Base-by-base conservation (phyloP, 164 flowering plant genomes). In the Vitis amurensis region DNA sequence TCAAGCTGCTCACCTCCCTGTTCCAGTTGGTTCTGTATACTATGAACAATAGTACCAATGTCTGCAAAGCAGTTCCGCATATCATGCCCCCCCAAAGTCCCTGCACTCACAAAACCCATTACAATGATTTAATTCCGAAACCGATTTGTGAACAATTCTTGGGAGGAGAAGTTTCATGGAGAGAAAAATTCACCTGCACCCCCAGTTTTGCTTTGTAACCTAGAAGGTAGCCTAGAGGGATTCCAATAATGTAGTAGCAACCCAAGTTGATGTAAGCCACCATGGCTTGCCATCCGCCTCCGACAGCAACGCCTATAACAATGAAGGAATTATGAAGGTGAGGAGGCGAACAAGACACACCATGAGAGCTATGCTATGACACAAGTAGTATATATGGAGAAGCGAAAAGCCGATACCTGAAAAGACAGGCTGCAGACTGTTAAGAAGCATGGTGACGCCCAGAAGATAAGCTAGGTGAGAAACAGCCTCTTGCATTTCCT, bases 271-370 rank as follows among this genome's bases (percentile, higher is more conserved):
- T 84, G 52, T 80, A 86, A 55, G 89, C 89, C 49, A 88, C 88
- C 44, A 81, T 50, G 7, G 82, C 84, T 79, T 86, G 91, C 91
- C 89, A 88, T 50, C 89, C 89, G 1, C 82, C 89, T 59, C 91
- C 91, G 51, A 88, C 60, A 9, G 91, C 91, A 69, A 88, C 88
- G 53, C 91, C 91, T 87, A 65, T 66, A 68, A 60, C 17, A 16
- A 17, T 1, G 8, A 49, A n/a, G 9, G 47, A 47, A 61, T 48
- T 2, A 37, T 27, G 9, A 31, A 59, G 9, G 6, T 23, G 44
- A 37, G 44, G 44, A 3, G 44, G 6, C 7, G 6, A 37, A 37
- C 27, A 23, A 23, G 27, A 23, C 27, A 23, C 27, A 23, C 44
- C 7, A 3, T 37, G 1, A 37, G 7, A 37, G 44, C 16, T 55